Evolutionary conservation across 768 basidiomycete species (phyloP).

Genomic region (Suillus plorans): DNA sequence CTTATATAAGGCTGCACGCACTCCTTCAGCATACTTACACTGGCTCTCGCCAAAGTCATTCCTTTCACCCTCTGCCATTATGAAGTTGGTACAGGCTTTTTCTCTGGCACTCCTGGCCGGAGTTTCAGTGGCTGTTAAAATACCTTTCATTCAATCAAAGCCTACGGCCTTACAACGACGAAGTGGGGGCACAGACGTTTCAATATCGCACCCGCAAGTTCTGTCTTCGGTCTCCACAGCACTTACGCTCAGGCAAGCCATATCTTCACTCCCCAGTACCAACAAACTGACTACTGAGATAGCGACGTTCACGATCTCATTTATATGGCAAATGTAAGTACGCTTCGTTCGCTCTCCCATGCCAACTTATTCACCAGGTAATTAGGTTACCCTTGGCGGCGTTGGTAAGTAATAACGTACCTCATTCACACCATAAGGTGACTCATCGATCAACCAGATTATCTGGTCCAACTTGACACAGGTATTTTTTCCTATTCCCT

Average conservation of each 20-base stretch:
- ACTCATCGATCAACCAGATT: constrained; percentile 42
- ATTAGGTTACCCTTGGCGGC: constrained; percentile 66
- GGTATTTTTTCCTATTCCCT: constrained; percentile 38
- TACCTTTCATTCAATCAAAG: constrained; percentile 49
- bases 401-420: constrained; percentile 43
- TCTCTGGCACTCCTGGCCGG: constrained; percentile 37
- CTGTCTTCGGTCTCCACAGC: constrained; percentile 21
- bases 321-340: constrained; percentile 73
- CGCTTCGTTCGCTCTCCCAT: background rate
- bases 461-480: constrained; percentile 78
- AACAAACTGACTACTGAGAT: constrained; percentile 17
- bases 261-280: background rate
- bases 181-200: constrained; percentile 27
- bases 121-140: constrained; percentile 43
- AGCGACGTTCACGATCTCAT: constrained; percentile 77
- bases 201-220: constrained; percentile 18
- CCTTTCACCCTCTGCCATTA: constrained; percentile 18
- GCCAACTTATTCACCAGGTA: background rate
- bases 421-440: constrained; percentile 4
- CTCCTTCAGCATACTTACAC: background rate
- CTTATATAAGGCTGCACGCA: background rate
- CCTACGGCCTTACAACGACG: constrained; percentile 37
- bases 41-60: background rate
- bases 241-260: constrained; percentile 24
- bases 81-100: constrained; percentile 40